Base-by-base conservation (phyloP, 2,329 filamentous ascomycete genomes). In the Colletotrichum destructivum region DNA sequence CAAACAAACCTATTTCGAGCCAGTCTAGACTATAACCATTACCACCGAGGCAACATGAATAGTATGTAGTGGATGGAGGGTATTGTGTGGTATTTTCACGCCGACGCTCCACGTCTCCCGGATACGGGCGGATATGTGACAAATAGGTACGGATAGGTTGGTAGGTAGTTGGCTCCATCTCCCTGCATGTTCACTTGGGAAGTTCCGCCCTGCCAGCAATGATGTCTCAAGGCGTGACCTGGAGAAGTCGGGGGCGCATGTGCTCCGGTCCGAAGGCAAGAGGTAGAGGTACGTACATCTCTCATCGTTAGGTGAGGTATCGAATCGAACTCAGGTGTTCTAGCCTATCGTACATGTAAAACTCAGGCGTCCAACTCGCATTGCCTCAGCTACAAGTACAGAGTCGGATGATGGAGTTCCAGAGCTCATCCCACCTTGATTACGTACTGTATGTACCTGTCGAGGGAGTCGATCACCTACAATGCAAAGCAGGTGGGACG, bases 401-500 rank as follows among this genome's bases (percentile, higher is more conserved):
- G 44, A 16, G 23, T 61, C 11, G 42, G 57, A 47, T 26, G 42
- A 46, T 21, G 42, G 26, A 18, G 21, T 60, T 60, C 21, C 56
- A 59, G 8, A 59, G 56, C 49, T 35, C 40, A 6, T 18, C 44
- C 44, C 9, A 26, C 42, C 18, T 61, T 46, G 42, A 35, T 26
- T 60, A 47, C 59, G 15, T 61, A 47, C 15, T 42, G 8, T 61
- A 47, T 9, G 40, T 35, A 18, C 16, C 52, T 38, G 2, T 38
- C 35, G 2, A 11, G 35, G 8, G 62, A 64, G 51, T 21, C 23
- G 51, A 65, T 65, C 51, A 65, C 62, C 13, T 56, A 40, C 62
- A 49, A 6, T 31, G 26, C 12, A 40, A 38, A 18, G 62, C 23
- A 42, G 61, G 55, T 46, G 62, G 62, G 23, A 47, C 35, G 23